A percentile compares a stretch with the other conserved stretches of the same genome.
These are phyloP conservation scores for Fusarium beomiforme DNA, from an alignment of 2,329 filamentous ascomycete genomes.

Conservation along the genomic window DNA sequence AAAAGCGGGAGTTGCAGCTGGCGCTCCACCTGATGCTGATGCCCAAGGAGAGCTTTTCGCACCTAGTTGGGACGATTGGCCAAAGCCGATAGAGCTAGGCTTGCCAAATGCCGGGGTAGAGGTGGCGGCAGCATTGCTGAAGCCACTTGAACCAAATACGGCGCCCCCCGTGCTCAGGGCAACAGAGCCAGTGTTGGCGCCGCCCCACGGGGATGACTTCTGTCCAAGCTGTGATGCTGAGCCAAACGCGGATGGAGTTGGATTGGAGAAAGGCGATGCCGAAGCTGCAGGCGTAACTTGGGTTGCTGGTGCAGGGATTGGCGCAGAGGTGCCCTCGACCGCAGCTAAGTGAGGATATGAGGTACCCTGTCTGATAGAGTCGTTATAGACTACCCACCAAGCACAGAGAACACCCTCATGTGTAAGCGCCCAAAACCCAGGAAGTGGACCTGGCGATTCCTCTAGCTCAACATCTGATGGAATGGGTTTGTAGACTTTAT, in stretches of 20 bases:
- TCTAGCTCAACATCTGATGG: constrained; percentile 79
- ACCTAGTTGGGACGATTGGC: constrained; percentile 60
- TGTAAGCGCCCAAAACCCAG: constrained; percentile 85
- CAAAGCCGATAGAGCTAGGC: constrained; percentile 61
- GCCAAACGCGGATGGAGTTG: constrained; percentile 54
- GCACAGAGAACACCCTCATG: constrained; percentile 85
- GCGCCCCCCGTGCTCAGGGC: constrained; percentile 48
- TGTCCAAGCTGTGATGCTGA: constrained; percentile 58
- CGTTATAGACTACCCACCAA: constrained; percentile 94
- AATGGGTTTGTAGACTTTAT: constrained; percentile 82
- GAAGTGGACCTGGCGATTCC: constrained; percentile 82
- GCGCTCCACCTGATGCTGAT: constrained; percentile 35
- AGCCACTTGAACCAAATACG: constrained; percentile 58
- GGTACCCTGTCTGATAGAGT: constrained; percentile 79
- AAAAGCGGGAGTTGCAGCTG: constrained; percentile 57
- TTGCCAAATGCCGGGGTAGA: constrained; percentile 60
- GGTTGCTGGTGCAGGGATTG: constrained; percentile 45
- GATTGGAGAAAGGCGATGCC: constrained; percentile 46
- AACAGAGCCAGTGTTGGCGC: constrained; percentile 45
- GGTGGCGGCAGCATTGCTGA: constrained; percentile 52
- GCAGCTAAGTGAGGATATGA: constrained; percentile 76
- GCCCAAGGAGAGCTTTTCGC: constrained; percentile 65
- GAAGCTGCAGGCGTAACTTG: constrained; percentile 43
- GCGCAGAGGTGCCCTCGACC: constrained; percentile 50
- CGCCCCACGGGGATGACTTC: constrained; percentile 63